Percentiles rank a stretch among this genome's conserved stretches.
Evolutionary conservation across 164 flowering plant genomes (phyloP).

Genomic region (Macadamia tetraphylla): DNA sequence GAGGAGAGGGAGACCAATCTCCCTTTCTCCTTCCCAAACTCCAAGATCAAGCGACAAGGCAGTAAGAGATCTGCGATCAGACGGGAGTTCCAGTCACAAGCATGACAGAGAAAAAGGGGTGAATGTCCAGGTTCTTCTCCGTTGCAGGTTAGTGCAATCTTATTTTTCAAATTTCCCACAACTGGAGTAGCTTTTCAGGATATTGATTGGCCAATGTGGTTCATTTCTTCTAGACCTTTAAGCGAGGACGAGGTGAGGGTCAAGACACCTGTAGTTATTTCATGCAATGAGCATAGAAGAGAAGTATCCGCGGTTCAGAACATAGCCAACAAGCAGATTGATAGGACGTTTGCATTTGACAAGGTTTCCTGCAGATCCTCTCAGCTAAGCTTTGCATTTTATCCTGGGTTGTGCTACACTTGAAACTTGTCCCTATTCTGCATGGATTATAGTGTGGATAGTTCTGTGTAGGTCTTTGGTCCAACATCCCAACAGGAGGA

Average conservation of each 20-base stretch:
- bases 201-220: not conserved
- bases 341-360: constrained; percentile 84
- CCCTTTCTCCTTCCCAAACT: constrained; percentile 77
- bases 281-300: constrained; percentile 78
- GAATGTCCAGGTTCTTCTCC: constrained; percentile 86
- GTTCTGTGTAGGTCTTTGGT: constrained; percentile 64
- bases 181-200: constrained; percentile 1
- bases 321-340: constrained; percentile 96
- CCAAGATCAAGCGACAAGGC: constrained; percentile 84
- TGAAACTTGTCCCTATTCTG: not conserved
- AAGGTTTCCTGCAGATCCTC: constrained; percentile 46
- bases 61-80: constrained; percentile 71
- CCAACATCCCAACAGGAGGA: constrained; percentile 70
- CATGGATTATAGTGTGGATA: not conserved
- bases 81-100: constrained; percentile 44
- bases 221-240: constrained; percentile 59
- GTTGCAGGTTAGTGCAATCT: constrained; percentile 65
- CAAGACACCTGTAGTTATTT: constrained; percentile 81
- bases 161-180: not conserved
- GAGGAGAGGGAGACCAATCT: constrained; percentile 56
- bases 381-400: not conserved
- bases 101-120: constrained; percentile 91
- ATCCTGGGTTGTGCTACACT: not conserved
- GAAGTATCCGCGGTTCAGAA: constrained; percentile 84
- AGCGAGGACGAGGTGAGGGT: constrained; percentile 76